These are phyloP conservation scores for Dryadomyces sulphureus DNA, from an alignment of 2,329 filamentous ascomycete species.

Conservation along the genomic window DNA sequence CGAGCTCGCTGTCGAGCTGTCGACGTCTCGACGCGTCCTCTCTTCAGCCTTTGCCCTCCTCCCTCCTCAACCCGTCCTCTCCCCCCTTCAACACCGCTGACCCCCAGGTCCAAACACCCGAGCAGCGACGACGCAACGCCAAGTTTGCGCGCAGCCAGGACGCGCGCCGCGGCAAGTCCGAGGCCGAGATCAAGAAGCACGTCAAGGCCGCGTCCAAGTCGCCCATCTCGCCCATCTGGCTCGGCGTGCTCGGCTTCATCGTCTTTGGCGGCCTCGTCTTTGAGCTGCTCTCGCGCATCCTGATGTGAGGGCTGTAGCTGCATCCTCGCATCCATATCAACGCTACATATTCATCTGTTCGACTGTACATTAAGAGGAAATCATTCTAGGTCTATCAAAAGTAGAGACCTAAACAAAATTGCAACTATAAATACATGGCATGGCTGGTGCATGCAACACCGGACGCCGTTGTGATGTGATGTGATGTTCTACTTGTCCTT, in stretches of 20 bases:
- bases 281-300: slow-evolving; percentile 40
- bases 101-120: slow-evolving; percentile 62
- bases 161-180: slow-evolving; percentile 60
- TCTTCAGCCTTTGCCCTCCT: neutral
- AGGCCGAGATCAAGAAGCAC: slow-evolving; percentile 46
- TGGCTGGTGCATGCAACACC: neutral
- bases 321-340: no score
- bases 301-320: slow-evolving; percentile 6
- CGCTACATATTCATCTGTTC: no score
- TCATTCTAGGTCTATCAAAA: no score
- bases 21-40: no score
- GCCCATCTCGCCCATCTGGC: slow-evolving; percentile 49
- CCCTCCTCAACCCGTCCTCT: neutral
- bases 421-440: neutral
- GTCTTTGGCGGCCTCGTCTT: slow-evolving; percentile 46
- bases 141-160: slow-evolving; percentile 64
- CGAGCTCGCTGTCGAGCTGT: no score
- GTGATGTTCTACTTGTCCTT: neutral
- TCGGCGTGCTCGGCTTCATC: slow-evolving; percentile 43
- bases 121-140: slow-evolving; percentile 68
- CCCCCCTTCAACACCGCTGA: neutral
- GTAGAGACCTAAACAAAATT: no score
- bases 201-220: slow-evolving; percentile 41
- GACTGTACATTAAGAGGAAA: no score
- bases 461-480: neutral